A percentile compares a stretch with the other conserved stretches of the same genome.
These are phyloP conservation scores for Capillidium heterosporum DNA, from an alignment of 371 early-diverging fungal species.

Conservation along the genomic window DNA sequence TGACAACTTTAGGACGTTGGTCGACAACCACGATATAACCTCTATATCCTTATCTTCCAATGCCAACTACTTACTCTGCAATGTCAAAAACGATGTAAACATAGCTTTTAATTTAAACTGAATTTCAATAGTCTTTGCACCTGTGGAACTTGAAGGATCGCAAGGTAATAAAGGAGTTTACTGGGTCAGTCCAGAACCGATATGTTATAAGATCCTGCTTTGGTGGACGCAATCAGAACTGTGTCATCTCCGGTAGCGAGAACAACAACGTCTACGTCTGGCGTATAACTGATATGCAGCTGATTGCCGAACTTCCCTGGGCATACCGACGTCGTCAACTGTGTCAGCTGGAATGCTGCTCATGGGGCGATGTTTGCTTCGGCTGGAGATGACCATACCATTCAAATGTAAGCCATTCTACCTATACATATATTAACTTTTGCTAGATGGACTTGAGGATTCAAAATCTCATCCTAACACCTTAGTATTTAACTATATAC, in stretches of 20 bases:
- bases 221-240: constrained; percentile 66
- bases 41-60: constrained; percentile 3
- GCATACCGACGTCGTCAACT: constrained; percentile 68
- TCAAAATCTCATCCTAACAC: too few species aligned
- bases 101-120: background rate
- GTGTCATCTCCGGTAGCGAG: constrained; percentile 82
- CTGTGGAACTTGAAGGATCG: constrained; percentile 69
- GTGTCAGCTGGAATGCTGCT: constrained; percentile 62
- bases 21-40: constrained; percentile 3
- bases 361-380: constrained; percentile 62
- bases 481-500: too few species aligned
- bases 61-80: constrained; percentile 7
- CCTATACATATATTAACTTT: background rate
- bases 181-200: constrained; percentile 66
- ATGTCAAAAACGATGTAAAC: constrained; percentile 4
- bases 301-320: constrained; percentile 64
- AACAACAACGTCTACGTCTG: constrained; percentile 76
- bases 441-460: constrained; percentile 1
- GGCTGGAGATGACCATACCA: constrained; percentile 83
- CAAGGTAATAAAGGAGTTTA: constrained; percentile 44
- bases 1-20: background rate
- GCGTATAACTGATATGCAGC: constrained; percentile 58
- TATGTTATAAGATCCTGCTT: constrained; percentile 86
- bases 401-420: constrained; percentile 54
- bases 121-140: constrained; percentile 39